Conservation (phyloP, 208 protist genomes). For the Acanthamoeba royreba region DNA sequence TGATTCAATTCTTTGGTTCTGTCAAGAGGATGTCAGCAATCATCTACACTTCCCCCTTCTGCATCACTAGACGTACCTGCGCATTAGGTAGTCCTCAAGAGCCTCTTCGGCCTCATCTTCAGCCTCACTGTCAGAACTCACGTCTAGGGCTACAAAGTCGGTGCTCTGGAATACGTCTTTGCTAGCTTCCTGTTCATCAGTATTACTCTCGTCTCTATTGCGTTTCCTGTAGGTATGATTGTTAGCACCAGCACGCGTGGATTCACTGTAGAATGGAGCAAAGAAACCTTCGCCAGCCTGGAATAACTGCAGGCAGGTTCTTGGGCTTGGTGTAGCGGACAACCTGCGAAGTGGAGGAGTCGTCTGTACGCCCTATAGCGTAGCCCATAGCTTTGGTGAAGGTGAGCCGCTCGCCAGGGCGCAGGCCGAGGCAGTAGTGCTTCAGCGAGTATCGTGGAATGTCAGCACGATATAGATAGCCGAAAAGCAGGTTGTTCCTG, state of each 20-base stretch:
- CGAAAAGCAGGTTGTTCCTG: slow-evolving; percentile 32
- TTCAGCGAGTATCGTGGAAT: background rate
- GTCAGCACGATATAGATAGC: background rate
- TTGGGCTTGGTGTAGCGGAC: slow-evolving; percentile 9
- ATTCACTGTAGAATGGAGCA: too few species aligned
- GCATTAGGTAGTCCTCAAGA: background rate
- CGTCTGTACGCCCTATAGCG: background rate
- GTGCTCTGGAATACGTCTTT: background rate
- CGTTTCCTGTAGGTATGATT: background rate
- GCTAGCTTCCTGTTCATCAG: background rate
- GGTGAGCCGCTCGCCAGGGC: background rate
- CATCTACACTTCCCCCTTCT: too few species aligned
- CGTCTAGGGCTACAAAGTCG: background rate
- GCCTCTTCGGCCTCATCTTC: background rate
- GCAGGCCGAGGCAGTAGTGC: background rate
- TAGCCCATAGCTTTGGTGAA: background rate
- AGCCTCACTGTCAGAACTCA: background rate
- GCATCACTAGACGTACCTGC: too few species aligned
- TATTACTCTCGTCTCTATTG: background rate
- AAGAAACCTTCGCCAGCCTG: background rate
- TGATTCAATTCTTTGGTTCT: slow-evolving; percentile 16
- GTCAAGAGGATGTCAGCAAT: too few species aligned
- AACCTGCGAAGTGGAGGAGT: background rate
- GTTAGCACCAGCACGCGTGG: too few species aligned
- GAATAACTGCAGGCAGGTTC: background rate